phyloP scores from a whole-genome alignment of 176 grass and related monocot species.

The Cenchrus purpureus region DNA sequence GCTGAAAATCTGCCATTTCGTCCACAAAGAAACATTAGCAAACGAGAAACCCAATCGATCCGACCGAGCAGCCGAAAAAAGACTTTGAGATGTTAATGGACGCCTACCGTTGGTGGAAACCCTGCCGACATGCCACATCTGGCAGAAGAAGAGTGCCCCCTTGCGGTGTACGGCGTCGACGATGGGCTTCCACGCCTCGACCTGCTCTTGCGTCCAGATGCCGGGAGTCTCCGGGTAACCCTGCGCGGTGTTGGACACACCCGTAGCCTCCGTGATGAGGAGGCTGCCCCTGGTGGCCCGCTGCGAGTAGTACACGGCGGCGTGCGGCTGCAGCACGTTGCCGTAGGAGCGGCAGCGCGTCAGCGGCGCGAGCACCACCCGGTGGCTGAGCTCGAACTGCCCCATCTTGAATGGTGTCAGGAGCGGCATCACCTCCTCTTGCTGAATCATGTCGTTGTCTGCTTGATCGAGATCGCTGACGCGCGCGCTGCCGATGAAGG shows the following conservation, averaged over 20 bases:
- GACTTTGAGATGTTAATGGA: no score
- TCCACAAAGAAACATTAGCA: no score
- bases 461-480: no score
- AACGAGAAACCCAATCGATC: no score
- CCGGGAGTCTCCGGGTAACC: constrained; percentile 35
- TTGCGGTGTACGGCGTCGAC: constrained; percentile 50
- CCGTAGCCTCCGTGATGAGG: constrained; percentile 48
- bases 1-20: not conserved
- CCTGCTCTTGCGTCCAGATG: constrained; percentile 39
- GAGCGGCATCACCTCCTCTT: not conserved
- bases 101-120: constrained; percentile 18
- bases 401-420: not conserved
- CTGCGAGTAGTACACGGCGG: constrained; percentile 52
- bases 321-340: constrained; percentile 48
- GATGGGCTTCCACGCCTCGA: constrained; percentile 54
- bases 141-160: constrained; percentile 42
- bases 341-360: constrained; percentile 42
- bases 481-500: no score
- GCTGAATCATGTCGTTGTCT: no score
- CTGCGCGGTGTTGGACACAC: constrained; percentile 36
- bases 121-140: constrained; percentile 38
- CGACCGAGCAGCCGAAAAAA: no score
- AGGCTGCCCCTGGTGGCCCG: constrained; percentile 43
- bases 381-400: not conserved
- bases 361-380: not conserved